phyloP scores from a whole-genome alignment of 2,329 filamentous ascomycete species.

The Emmonsiellopsis sp. region DNA sequence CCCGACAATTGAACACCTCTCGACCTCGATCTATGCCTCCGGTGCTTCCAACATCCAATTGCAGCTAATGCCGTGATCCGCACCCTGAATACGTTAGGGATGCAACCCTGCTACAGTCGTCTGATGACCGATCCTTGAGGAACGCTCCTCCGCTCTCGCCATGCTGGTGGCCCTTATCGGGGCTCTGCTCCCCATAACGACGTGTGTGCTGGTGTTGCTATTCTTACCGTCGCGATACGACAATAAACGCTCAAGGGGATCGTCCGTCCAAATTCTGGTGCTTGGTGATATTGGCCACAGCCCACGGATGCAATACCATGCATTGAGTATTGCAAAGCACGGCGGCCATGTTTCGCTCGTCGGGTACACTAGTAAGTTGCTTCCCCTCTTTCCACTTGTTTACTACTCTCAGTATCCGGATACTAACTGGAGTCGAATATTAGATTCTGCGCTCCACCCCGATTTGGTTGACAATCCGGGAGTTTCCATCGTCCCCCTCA shows the following conservation, averaged over 20 bases:
- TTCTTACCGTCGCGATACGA: neutral
- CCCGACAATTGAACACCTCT: too few relatives aligned
- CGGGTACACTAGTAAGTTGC: constrained; percentile 65
- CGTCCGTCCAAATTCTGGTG: constrained; percentile 56
- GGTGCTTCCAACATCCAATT: too few relatives aligned
- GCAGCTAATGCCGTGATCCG: too few relatives aligned
- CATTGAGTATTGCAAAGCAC: constrained; percentile 77
- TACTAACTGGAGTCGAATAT: neutral
- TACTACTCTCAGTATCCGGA: neutral
- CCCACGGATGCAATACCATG: constrained; percentile 98
- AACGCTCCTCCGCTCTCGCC: too few relatives aligned
- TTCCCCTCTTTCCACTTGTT: neutral
- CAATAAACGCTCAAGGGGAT: neutral
- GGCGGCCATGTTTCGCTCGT: constrained; percentile 75
- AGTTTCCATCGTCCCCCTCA: constrained; percentile 64
- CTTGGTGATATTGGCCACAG: constrained; percentile 92
- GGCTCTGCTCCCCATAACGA: too few relatives aligned
- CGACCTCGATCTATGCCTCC: too few relatives aligned
- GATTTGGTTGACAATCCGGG: constrained; percentile 60
- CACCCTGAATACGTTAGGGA: too few relatives aligned
- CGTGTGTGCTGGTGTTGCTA: too few relatives aligned
- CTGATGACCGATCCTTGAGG: too few relatives aligned
- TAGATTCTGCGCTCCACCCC: constrained; percentile 73
- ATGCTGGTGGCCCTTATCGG: too few relatives aligned
- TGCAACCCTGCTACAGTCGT: too few relatives aligned